phyloP scores from a whole-genome alignment of 2,329 filamentous ascomycete genomes.

The Aspergillus pseudotamarii region DNA sequence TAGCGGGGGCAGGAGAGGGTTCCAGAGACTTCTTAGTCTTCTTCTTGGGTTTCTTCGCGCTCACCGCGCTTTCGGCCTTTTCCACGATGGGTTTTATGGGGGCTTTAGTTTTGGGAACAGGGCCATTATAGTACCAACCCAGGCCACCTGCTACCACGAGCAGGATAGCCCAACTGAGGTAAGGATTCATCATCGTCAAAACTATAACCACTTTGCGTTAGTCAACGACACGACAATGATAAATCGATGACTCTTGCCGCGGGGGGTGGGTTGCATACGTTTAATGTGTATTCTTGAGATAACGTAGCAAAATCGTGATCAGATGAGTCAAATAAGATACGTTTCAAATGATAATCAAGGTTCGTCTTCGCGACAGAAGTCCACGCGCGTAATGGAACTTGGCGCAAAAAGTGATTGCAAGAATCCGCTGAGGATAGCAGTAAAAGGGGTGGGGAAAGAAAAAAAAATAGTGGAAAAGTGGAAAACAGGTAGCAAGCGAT shows the following conservation, averaged over 20 bases:
- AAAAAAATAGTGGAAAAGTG: background rate
- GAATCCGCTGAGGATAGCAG: background rate
- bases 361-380: conserved; percentile 4
- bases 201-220: conserved; percentile 11
- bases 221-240: background rate
- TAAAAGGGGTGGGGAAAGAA: background rate
- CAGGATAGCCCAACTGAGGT: conserved; percentile 48
- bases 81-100: conserved; percentile 34
- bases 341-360: conserved; percentile 1
- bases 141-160: conserved; percentile 45
- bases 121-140: conserved; percentile 46
- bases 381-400: background rate
- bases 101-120: conserved; percentile 34
- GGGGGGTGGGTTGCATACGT: conserved; percentile 7
- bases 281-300: conserved; percentile 9
- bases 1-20: conserved; percentile 30
- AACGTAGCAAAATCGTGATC: conserved; percentile 17
- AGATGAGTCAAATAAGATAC: background rate
- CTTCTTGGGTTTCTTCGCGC: conserved; percentile 47
- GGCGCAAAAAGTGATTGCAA: background rate
- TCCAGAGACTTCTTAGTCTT: conserved; percentile 38
- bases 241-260: background rate
- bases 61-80: conserved; percentile 35
- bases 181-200: conserved; percentile 45
- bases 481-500: conserved; percentile 12